Conservation (phyloP, 2,329 filamentous ascomycete species). For the Bipolaris zeicola region DNA sequence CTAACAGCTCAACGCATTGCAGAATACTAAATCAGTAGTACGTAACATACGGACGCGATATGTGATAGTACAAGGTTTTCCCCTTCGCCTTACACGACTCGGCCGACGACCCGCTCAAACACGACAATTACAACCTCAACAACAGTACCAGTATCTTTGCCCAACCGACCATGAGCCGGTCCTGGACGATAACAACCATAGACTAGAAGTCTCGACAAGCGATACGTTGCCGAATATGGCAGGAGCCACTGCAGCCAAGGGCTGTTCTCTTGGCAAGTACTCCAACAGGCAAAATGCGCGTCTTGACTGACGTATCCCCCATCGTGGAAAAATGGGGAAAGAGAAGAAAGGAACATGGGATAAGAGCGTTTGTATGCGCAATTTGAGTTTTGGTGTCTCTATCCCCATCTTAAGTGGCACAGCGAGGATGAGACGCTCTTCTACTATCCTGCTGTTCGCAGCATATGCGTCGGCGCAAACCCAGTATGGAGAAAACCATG, state of each 20-base stretch:
- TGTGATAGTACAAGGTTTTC: too few relatives aligned
- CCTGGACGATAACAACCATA: conserved; percentile 4
- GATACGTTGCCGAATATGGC: conserved; percentile 16
- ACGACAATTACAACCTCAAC: neutral
- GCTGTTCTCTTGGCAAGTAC: conserved; percentile 24
- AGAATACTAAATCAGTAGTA: too few relatives aligned
- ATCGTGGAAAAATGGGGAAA: conserved; percentile 11
- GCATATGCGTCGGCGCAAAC: conserved; percentile 26
- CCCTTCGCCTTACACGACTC: too few relatives aligned
- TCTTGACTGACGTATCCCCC: conserved; percentile 30
- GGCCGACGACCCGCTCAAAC: neutral
- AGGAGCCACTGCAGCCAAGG: conserved; percentile 22
- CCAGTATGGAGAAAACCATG: conserved; percentile 43
- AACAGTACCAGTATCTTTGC: neutral
- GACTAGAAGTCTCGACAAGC: neutral
- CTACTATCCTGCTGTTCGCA: conserved; percentile 16
- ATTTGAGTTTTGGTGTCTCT: neutral
- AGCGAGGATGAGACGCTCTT: neutral
- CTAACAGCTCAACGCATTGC: too few relatives aligned
- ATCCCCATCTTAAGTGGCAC: neutral
- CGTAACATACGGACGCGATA: too few relatives aligned
- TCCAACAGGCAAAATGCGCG: conserved; percentile 19
- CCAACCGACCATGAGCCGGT: neutral
- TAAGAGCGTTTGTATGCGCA: neutral
- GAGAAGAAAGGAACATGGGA: neutral